A percentile compares a stretch with the other conserved stretches of the same genome.
These are phyloP conservation scores for Gnomoniopsis smithogilvyi DNA, from an alignment of 2,329 filamentous ascomycete species.

Conservation along the genomic window DNA sequence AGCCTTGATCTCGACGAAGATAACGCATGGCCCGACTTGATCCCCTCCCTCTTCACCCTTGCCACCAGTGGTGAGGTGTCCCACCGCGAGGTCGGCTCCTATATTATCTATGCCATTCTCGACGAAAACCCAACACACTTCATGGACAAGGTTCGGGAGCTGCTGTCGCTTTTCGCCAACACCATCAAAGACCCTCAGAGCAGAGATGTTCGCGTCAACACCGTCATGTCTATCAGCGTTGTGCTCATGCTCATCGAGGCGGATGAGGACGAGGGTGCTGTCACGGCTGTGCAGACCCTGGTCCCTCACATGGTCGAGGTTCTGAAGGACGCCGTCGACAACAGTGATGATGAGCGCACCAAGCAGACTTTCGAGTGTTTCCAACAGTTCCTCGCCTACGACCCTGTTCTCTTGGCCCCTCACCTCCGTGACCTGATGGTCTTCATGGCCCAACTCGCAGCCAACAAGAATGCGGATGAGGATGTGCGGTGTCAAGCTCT, in stretches of 20 bases:
- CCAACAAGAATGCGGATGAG: conserved; percentile 73
- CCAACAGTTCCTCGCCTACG: conserved; percentile 89
- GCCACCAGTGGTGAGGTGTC: conserved; percentile 64
- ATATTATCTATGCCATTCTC: conserved; percentile 87
- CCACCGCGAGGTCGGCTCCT: conserved; percentile 87
- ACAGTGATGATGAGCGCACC: conserved; percentile 79
- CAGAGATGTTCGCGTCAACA: conserved; percentile 90
- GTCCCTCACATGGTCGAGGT: conserved; percentile 88
- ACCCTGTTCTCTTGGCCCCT: conserved; percentile 75
- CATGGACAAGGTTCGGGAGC: conserved; percentile 72
- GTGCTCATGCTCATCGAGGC: conserved; percentile 84
- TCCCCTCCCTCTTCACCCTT: conserved; percentile 75
- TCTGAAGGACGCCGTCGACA: conserved; percentile 77
- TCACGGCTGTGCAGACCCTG: conserved; percentile 74
- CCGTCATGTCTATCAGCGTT: conserved; percentile 84
- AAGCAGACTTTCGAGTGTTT: conserved; percentile 95
- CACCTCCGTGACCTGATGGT: conserved; percentile 88
- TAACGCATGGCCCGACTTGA: conserved; percentile 79
- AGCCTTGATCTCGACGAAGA: conserved; percentile 76
- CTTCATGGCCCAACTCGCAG: conserved; percentile 88
- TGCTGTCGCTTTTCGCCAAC: conserved; percentile 79
- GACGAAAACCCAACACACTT: conserved; percentile 86
- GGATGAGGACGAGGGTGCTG: conserved; percentile 73
- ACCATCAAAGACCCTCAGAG: conserved; percentile 91
- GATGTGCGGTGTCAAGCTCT: conserved; percentile 88